Conservation (phyloP, 179 eudicot species). For the Silene vulgaris region DNA sequence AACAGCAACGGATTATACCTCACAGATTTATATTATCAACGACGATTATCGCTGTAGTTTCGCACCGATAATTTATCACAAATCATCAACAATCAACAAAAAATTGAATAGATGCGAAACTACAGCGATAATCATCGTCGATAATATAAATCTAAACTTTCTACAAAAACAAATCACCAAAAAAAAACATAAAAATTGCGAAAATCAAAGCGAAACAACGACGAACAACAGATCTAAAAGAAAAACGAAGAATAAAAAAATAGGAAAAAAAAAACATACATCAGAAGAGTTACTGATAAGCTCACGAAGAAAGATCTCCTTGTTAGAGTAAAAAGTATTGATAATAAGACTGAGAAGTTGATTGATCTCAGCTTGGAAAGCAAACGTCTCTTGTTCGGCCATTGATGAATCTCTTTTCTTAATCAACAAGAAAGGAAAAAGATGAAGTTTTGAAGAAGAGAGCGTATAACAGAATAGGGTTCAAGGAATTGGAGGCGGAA, state of each 20-base stretch:
- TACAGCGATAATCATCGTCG: too few relatives aligned
- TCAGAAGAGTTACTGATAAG: slow-evolving; percentile 57
- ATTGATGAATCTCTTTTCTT: slow-evolving; percentile 16
- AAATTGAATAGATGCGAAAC: too few relatives aligned
- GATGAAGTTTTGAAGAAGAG: too few relatives aligned
- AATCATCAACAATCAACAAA: too few relatives aligned
- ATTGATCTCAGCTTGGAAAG: slow-evolving; percentile 61
- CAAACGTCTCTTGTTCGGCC: slow-evolving; percentile 58
- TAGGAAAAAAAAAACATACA: too few relatives aligned
- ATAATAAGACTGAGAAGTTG: slow-evolving; percentile 53
- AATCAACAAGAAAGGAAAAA: slow-evolving; percentile 1
- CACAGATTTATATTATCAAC: too few relatives aligned
- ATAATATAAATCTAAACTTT: too few relatives aligned
- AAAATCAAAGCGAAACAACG: neutral
- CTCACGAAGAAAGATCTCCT: slow-evolving; percentile 59
- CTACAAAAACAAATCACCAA: too few relatives aligned
- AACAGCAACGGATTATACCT: too few relatives aligned
- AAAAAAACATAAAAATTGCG: too few relatives aligned
- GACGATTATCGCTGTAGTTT: too few relatives aligned
- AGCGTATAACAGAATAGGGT: slow-evolving; percentile 12
- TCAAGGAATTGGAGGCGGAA: slow-evolving; percentile 21
- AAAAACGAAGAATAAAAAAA: neutral
- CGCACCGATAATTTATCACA: too few relatives aligned
- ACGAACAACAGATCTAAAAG: neutral
- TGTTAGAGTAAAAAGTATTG: slow-evolving; percentile 55